A percentile compares a stretch with the other conserved stretches of the same genome.
Evolutionary conservation across 2,329 filamentous ascomycete species (phyloP).

Genomic region (Aureobasidium sp.): DNA sequence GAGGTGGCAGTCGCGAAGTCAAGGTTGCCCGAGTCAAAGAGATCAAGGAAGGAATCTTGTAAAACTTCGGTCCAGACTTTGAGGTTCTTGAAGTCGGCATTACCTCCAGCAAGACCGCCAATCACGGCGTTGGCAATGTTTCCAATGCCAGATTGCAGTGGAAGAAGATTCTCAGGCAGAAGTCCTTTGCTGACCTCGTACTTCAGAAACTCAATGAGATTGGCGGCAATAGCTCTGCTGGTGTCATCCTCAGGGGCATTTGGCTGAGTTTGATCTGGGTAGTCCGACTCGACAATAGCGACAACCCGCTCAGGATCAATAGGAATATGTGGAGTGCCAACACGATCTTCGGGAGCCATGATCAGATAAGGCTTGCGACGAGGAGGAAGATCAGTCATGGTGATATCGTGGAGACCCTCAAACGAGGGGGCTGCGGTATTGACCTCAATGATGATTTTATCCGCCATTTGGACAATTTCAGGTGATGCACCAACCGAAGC

Average conservation of each 20-base stretch:
- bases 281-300: conserved; percentile 77
- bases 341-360: conserved; percentile 78
- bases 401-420: conserved; percentile 85
- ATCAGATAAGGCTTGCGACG: conserved; percentile 77
- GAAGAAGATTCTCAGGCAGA: conserved; percentile 68
- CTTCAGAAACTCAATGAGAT: conserved; percentile 80
- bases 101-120: conserved; percentile 65
- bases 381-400: conserved; percentile 77
- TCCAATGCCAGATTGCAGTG: conserved; percentile 80
- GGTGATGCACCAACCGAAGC: conserved; percentile 79
- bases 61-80: conserved; percentile 93
- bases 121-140: conserved; percentile 92
- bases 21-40: conserved; percentile 76
- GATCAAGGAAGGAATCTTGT: conserved; percentile 86
- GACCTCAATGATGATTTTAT: conserved; percentile 90
- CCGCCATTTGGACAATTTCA: conserved; percentile 82
- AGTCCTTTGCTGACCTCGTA: conserved; percentile 76
- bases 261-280: conserved; percentile 67
- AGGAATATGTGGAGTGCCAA: conserved; percentile 74
- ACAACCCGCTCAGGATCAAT: conserved; percentile 80
- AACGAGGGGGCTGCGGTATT: conserved; percentile 81
- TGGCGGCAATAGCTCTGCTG: conserved; percentile 65
- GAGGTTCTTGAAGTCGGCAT: conserved; percentile 76
- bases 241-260: conserved; percentile 70
- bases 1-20: conserved; percentile 88